Evolutionary conservation across 805 yeast species (phyloP), one percentile per base, ranked within the genome.

Genomic region (Maudiozyma saulgeensis): DNA sequence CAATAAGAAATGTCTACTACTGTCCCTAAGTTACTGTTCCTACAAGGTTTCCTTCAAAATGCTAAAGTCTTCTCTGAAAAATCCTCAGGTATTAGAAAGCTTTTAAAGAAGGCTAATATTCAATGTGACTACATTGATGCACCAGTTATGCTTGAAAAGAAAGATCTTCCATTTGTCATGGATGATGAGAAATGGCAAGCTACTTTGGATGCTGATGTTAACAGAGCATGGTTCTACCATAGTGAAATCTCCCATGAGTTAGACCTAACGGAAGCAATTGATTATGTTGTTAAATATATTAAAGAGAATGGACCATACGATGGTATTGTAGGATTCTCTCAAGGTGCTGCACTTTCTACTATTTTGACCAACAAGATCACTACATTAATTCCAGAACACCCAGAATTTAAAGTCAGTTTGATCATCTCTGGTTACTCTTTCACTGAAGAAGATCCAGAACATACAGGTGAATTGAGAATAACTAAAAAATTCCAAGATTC

Each of bases 41-140:
- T 93, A 28, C 99, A 91, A 56, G 98, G 99, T 0, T 89, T 82
- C 66, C 80, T 90, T 15, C 96, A 91, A 72, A 84, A 82, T 53
- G 91, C 91, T 6, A 75, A 83, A 41, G 75, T 83, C 13, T 91
- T 91, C 68, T 84, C 95, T 48, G 87, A 84, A 57, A 91, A 93
- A 66, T 82, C 96, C 0, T 82, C 95, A 1, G 97, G 95, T 2
- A 75, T 91, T 26, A 75, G 98, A 54, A 91, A 93, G 59, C 76
- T 81, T 42, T 69, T 93, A 51, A 75, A 78, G 60, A 72, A 71
- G 52, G 72, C 78, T 34, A 81, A 87, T 44, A 79, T 82, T 56
- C 87, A 84, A 58, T 74, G 87, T 39, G 78, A 81, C 21, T 91
- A 84, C 65, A 70, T 90, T 43, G 86, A 87, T 57, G 98, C 85